Evolutionary conservation across 768 basidiomycete genomes (phyloP).

Genomic region (Suillus weaverae): DNA sequence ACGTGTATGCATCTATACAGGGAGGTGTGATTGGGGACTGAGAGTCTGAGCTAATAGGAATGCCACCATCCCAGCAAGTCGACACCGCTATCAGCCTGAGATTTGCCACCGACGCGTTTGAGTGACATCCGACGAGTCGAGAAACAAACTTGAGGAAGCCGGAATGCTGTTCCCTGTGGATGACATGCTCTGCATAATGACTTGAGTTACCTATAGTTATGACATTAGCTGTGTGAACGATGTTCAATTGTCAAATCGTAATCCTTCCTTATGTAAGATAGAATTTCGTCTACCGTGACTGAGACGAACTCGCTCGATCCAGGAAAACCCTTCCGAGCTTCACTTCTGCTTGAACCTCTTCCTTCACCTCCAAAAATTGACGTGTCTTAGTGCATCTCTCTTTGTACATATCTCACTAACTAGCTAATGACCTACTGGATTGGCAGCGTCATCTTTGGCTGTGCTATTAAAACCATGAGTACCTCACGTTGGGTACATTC

Average conservation of each 20-base stretch:
- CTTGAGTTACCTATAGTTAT: no score
- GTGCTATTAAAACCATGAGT: slow-evolving; percentile 79
- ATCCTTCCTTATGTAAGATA: no score
- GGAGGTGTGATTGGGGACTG: slow-evolving; percentile 12
- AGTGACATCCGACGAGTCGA: slow-evolving; percentile 65
- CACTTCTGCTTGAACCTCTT: slow-evolving; percentile 14
- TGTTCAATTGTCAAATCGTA: no score
- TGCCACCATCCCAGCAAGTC: slow-evolving; percentile 94
- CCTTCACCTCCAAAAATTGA: slow-evolving; percentile 15
- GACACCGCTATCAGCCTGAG: slow-evolving; percentile 70
- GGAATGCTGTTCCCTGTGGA: slow-evolving; percentile 72
- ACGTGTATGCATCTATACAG: slow-evolving; percentile 66
- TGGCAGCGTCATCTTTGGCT: slow-evolving; percentile 71
- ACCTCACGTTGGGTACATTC: slow-evolving; percentile 71
- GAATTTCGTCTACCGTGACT: no score
- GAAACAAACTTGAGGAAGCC: slow-evolving; percentile 60
- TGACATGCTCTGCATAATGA: neutral
- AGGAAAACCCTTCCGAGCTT: slow-evolving; percentile 24
- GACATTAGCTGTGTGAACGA: no score
- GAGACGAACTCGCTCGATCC: no score
- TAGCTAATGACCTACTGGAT: neutral
- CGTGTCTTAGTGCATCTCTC: slow-evolving; percentile 46
- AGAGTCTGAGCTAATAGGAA: slow-evolving; percentile 42
- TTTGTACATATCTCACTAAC: slow-evolving; percentile 11
- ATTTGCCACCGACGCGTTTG: slow-evolving; percentile 72